A percentile compares a stretch with the other conserved stretches of the same genome.
Evolutionary conservation across 1,139 yeast genomes (phyloP).

Genomic region (Candida dubliniensis): DNA sequence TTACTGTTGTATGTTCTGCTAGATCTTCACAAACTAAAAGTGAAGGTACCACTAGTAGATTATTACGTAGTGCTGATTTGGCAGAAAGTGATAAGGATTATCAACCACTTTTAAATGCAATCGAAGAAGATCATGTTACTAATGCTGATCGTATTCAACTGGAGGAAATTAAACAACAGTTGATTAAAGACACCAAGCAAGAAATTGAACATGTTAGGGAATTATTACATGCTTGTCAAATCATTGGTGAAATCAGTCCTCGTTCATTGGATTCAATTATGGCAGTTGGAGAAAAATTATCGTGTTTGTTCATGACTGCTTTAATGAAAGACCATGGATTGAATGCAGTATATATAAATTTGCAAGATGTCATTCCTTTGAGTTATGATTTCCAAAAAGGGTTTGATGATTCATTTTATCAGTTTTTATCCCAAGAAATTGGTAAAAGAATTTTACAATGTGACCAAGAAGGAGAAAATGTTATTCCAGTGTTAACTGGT

Average conservation of each 20-base stretch:
- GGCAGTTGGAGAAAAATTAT: constrained; percentile 91
- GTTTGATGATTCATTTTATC: constrained; percentile 70
- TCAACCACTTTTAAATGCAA: constrained; percentile 52
- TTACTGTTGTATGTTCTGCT: constrained; percentile 97
- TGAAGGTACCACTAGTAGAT: constrained; percentile 91
- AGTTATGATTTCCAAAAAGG: constrained; percentile 54
- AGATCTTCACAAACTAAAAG: constrained; percentile 87
- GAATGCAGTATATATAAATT: constrained; percentile 74
- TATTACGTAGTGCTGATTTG: constrained; percentile 75
- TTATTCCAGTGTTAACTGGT: constrained; percentile 92
- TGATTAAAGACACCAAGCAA: constrained; percentile 55
- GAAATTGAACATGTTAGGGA: constrained; percentile 72
- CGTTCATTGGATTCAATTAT: constrained; percentile 86
- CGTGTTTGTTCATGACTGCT: constrained; percentile 86
- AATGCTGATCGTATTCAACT: constrained; percentile 66
- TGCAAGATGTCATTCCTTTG: constrained; percentile 67
- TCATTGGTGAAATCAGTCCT: constrained; percentile 88
- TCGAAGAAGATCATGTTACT: constrained; percentile 72
- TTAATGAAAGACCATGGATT: constrained; percentile 80
- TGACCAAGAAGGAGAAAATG: constrained; percentile 36
- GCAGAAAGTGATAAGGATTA: constrained; percentile 63
- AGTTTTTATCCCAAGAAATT: constrained; percentile 57
- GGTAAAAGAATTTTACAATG: constrained; percentile 53
- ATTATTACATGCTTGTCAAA: constrained; percentile 79
- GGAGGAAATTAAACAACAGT: constrained; percentile 41